Percentiles rank a stretch among this genome's conserved stretches.
Evolutionary conservation across 2,329 filamentous ascomycete genomes (phyloP).

Genomic region (Aureobasidium sp.): DNA sequence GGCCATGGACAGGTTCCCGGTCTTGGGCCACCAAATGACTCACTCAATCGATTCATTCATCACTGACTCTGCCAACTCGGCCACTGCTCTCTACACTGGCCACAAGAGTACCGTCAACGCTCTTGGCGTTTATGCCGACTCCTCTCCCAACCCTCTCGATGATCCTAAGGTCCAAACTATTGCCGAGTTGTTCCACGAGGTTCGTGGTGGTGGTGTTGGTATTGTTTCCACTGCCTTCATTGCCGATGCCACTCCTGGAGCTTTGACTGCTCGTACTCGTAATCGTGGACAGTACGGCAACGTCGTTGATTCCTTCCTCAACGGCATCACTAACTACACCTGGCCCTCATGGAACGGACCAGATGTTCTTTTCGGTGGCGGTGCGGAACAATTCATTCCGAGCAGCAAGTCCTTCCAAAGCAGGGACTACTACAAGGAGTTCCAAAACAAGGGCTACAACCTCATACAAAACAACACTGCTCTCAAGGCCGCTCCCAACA

Average conservation of each 20-base stretch:
- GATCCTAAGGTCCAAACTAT: constrained; percentile 84
- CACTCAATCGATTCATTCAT: constrained; percentile 80
- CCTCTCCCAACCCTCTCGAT: constrained; percentile 63
- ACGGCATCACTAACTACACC: constrained; percentile 69
- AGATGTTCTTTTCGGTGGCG: constrained; percentile 75
- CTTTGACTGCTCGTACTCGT: constrained; percentile 63
- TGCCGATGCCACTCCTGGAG: constrained; percentile 75
- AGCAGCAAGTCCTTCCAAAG: constrained; percentile 54
- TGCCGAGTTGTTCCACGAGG: constrained; percentile 65
- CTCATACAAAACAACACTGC: constrained; percentile 67
- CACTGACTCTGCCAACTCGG: constrained; percentile 79
- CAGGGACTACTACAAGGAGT: constrained; percentile 65
- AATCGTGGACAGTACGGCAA: constrained; percentile 60
- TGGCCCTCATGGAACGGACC: constrained; percentile 69
- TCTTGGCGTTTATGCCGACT: constrained; percentile 74
- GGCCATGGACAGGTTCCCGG: constrained; percentile 67
- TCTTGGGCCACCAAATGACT: constrained; percentile 82
- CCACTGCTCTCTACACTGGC: constrained; percentile 70
- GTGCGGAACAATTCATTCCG: constrained; percentile 68
- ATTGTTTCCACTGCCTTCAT: constrained; percentile 73
- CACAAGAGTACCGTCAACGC: constrained; percentile 81
- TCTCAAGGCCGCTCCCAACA: constrained; percentile 49
- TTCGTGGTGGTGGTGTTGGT: constrained; percentile 52
- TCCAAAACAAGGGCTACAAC: constrained; percentile 63
- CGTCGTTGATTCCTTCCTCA: constrained; percentile 67